phyloP scores from a whole-genome alignment of 345 rosid genomes.

The Eutrema japonicum region DNA sequence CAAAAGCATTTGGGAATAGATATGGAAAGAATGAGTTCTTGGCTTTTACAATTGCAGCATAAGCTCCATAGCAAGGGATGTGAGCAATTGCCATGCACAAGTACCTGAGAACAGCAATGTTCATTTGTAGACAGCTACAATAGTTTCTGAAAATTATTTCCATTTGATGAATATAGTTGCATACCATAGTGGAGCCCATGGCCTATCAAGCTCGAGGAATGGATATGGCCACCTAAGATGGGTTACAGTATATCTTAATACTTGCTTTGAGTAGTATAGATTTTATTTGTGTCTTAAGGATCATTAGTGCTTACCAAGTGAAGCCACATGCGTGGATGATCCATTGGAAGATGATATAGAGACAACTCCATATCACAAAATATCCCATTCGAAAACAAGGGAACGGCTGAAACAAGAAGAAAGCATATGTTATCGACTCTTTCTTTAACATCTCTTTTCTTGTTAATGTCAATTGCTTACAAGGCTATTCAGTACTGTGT shows the following conservation, averaged over 20 bases:
- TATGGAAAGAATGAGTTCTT: slow-evolving; percentile 49
- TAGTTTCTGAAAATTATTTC: neutral
- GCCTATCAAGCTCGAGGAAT: slow-evolving; percentile 65
- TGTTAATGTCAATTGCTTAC: slow-evolving; percentile 49
- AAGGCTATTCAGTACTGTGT: slow-evolving; percentile 68
- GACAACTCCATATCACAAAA: slow-evolving; percentile 77
- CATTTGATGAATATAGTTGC: neutral
- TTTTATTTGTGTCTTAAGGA: neutral
- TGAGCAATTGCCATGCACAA: slow-evolving; percentile 58
- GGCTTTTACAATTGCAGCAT: slow-evolving; percentile 56
- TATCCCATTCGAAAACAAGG: slow-evolving; percentile 89
- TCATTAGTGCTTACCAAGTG: slow-evolving; percentile 57
- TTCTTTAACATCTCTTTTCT: neutral
- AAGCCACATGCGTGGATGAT: slow-evolving; percentile 78
- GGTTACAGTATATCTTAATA: neutral
- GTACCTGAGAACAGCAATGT: slow-evolving; percentile 54
- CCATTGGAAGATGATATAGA: slow-evolving; percentile 85
- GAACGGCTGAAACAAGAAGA: slow-evolving; percentile 53
- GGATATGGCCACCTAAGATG: slow-evolving; percentile 92
- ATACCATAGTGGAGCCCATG: slow-evolving; percentile 84
- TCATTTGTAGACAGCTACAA: neutral
- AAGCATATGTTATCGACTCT: neutral
- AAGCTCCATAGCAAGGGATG: slow-evolving; percentile 78
- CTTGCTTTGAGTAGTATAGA: neutral
- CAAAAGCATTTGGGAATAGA: slow-evolving; percentile 58